phyloP scores from a whole-genome alignment of 2,329 filamentous ascomycete genomes.

The Colletotrichum filicis region DNA sequence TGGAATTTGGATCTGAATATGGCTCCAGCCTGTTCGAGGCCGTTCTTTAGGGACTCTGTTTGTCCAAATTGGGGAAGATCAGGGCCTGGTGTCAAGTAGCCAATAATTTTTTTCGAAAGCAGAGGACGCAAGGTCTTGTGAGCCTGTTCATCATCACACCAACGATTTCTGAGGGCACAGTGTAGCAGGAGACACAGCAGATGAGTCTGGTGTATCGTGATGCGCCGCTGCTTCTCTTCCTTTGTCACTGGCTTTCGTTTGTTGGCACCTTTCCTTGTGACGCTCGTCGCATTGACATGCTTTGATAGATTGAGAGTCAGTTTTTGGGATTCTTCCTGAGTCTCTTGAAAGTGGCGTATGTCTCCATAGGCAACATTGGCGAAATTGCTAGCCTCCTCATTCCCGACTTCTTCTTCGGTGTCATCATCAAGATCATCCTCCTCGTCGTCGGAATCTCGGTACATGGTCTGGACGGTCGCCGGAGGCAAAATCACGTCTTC shows the following conservation, averaged over 20 bases:
- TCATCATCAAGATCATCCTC: slow-evolving; percentile 46
- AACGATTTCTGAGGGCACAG: slow-evolving; percentile 80
- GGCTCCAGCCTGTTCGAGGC: slow-evolving; percentile 75
- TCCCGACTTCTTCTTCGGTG: slow-evolving; percentile 49
- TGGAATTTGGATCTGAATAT: slow-evolving; percentile 77
- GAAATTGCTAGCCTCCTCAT: slow-evolving; percentile 56
- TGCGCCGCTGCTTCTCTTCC: slow-evolving; percentile 65
- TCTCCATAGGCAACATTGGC: slow-evolving; percentile 60
- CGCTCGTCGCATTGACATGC: slow-evolving; percentile 49
- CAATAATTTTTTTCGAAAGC: slow-evolving; percentile 72
- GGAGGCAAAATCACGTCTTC: slow-evolving; percentile 61
- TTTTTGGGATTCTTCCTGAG: slow-evolving; percentile 44
- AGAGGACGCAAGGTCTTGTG: slow-evolving; percentile 75
- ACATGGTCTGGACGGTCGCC: slow-evolving; percentile 62
- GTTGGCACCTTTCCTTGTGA: slow-evolving; percentile 45
- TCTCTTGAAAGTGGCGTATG: slow-evolving; percentile 38
- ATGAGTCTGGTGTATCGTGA: slow-evolving; percentile 89
- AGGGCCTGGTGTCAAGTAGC: slow-evolving; percentile 75
- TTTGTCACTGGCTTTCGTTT: slow-evolving; percentile 64
- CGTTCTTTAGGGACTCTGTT: slow-evolving; percentile 81
- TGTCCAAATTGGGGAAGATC: slow-evolving; percentile 78
- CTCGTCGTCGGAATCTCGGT: slow-evolving; percentile 58
- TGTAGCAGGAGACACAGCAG: slow-evolving; percentile 85
- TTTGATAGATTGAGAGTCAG: slow-evolving; percentile 65
- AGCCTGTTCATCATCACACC: slow-evolving; percentile 83